Percentiles rank a stretch among this genome's conserved stretches.
These are phyloP conservation scores for Botrytis medusae DNA, from an alignment of 2,329 filamentous ascomycete genomes.

Conservation along the genomic window DNA sequence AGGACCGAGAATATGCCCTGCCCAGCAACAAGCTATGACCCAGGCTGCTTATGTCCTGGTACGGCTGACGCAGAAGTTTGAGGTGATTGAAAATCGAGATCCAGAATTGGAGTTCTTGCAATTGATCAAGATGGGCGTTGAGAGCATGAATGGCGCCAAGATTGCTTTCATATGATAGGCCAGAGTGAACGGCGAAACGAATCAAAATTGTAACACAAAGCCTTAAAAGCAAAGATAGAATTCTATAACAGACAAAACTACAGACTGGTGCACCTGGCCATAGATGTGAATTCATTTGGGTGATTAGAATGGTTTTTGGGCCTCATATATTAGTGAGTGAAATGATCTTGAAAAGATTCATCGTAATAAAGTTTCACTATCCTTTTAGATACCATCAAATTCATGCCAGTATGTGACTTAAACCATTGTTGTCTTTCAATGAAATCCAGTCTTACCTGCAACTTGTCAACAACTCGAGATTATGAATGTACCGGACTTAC, in stretches of 20 bases:
- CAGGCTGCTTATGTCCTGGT: conserved; percentile 22
- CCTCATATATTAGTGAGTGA: neutral
- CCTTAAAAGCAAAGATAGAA: neutral
- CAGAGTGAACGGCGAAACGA: neutral
- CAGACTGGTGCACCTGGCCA: neutral
- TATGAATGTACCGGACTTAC: neutral
- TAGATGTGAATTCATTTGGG: neutral
- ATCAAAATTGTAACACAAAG: neutral
- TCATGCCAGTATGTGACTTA: no score
- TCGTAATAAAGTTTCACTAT: neutral
- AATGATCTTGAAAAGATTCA: neutral
- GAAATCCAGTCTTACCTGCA: neutral
- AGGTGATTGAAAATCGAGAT: conserved; percentile 21
- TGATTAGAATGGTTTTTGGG: neutral
- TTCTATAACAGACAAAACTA: neutral
- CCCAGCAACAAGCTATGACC: conserved; percentile 23
- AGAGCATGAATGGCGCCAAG: conserved; percentile 3
- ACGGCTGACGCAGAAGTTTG: conserved; percentile 18
- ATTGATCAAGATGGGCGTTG: conserved; percentile 10
- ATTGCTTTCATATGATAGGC: neutral
- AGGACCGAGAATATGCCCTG: conserved; percentile 59
- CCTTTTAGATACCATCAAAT: neutral
- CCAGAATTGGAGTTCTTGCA: conserved; percentile 15
- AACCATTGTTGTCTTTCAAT: neutral
- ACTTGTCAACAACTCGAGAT: neutral